Evolutionary conservation across 2,329 filamentous ascomycete genomes (phyloP), one percentile per base, ranked within the genome.

Genomic region (Phaeoacremonium minimum): DNA sequence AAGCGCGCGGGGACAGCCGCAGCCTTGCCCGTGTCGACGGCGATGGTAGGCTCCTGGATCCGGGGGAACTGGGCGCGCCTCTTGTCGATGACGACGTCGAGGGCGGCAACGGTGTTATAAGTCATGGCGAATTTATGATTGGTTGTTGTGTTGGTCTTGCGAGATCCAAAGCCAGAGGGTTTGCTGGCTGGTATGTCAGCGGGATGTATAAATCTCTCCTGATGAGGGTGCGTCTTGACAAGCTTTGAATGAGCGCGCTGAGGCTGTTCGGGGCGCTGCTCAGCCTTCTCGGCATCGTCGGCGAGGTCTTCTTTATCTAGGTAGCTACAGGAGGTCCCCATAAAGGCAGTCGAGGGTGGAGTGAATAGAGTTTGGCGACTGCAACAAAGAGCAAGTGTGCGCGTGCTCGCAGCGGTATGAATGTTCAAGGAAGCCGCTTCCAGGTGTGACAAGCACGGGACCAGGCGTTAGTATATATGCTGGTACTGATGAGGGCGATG

Each of bases 31-130:
- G n/a, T n/a, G 7, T 46, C 46, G 11, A 39, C 33, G 4, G 20
- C 19, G n/a, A 14, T 43, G 29, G 5, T 26, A 22, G 15, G 18
- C 30, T 18, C n/a, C 32, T 34, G 31, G n/a, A 9, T 26, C 9
- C 22, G 22, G 9, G 9, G 9, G 22, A 26, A 26, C 22, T 26
- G 22, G 9, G n/a, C 22, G 22, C n/a, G 9, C 15, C 16, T 41
- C 18, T 28, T 20, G 17, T 43, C 30, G 26, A 41, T 41, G 19
- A 33, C 35, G 18, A 30, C 19, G 16, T 43, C 38, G 12, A 43
- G 41, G 5, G 30, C 30, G 4, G 13, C 33, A 7, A 38, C 41
- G 2, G 32, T 35, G 18, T 33, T 28, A n/a, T 26, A 26, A n/a
- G 9, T n/a, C 22, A 26, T 26, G 9, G 22, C 22, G 22, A 9